These are phyloP conservation scores for Huntiella bhutanensis DNA, from an alignment of 2,329 filamentous ascomycete genomes.

Conservation along the genomic window DNA sequence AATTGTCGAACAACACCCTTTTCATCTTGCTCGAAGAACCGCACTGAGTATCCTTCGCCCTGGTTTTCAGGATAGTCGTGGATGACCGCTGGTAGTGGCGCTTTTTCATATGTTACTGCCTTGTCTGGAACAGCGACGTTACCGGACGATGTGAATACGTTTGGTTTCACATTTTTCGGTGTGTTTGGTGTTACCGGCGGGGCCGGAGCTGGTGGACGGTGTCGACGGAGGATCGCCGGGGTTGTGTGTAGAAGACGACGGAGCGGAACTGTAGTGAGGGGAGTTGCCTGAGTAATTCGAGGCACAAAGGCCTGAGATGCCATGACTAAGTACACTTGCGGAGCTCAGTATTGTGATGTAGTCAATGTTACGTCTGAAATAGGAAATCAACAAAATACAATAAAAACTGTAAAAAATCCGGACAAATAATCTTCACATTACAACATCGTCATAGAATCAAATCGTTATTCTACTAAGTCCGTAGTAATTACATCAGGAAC, in stretches of 20 bases:
- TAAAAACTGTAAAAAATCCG: too few relatives aligned
- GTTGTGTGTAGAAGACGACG: background rate
- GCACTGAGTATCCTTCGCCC: conserved; percentile 9
- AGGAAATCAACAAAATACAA: too few relatives aligned
- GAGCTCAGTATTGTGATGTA: too few relatives aligned
- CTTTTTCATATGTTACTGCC: conserved; percentile 5
- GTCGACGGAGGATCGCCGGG: background rate
- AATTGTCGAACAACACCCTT: conserved; percentile 19
- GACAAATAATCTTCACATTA: too few relatives aligned
- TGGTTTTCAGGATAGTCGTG: conserved; percentile 8
- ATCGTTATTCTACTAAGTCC: too few relatives aligned
- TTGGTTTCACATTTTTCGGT: background rate
- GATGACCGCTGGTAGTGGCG: conserved; percentile 10
- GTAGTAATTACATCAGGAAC: too few relatives aligned
- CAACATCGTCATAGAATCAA: too few relatives aligned
- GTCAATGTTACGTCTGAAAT: too few relatives aligned
- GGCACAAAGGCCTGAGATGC: conserved; percentile 10
- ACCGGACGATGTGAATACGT: background rate
- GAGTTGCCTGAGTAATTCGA: conserved; percentile 9
- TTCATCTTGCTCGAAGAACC: conserved; percentile 26
- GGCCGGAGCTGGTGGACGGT: background rate
- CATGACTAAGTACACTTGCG: conserved; percentile 1
- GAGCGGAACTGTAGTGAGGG: conserved; percentile 1
- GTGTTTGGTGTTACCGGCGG: too few relatives aligned
- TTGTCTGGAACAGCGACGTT: conserved; percentile 4